These are phyloP conservation scores for Pseudocercospora macadamiae DNA, from an alignment of 2,329 filamentous ascomycete genomes.

Conservation along the genomic window DNA sequence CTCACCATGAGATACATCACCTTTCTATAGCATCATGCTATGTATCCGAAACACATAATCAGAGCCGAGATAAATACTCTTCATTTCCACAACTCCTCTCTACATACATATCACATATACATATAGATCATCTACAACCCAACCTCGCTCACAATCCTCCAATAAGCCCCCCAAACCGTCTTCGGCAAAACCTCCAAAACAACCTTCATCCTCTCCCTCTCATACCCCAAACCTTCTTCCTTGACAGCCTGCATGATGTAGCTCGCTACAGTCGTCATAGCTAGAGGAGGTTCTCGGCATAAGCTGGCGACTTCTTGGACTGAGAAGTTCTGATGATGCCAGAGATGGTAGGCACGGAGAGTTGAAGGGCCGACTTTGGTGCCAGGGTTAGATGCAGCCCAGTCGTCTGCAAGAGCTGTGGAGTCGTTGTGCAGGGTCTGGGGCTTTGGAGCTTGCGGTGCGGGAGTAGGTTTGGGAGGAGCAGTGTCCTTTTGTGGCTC, in stretches of 20 bases:
- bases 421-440: neutral
- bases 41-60: no score
- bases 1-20: no score
- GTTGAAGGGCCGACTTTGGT: constrained; percentile 10
- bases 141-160: neutral
- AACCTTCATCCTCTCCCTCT: constrained; percentile 35
- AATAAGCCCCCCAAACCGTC: constrained; percentile 21
- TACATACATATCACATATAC: no score
- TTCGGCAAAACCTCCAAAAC: constrained; percentile 31
- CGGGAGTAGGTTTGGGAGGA: neutral
- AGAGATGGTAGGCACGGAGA: constrained; percentile 64
- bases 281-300: constrained; percentile 64
- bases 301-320: constrained; percentile 57
- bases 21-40: no score
- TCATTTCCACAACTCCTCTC: no score
- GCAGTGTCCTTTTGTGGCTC: neutral
- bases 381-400: constrained; percentile 1
- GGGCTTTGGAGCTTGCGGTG: neutral
- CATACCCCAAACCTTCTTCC: constrained; percentile 55
- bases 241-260: constrained; percentile 64
- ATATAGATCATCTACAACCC: neutral
- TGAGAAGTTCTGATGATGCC: constrained; percentile 59
- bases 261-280: constrained; percentile 56
- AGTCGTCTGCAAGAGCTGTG: constrained; percentile 12
- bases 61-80: no score